Evolutionary conservation across 1,139 yeast species (phyloP).

Genomic region (Nakaseomyces uthaithaninus): DNA sequence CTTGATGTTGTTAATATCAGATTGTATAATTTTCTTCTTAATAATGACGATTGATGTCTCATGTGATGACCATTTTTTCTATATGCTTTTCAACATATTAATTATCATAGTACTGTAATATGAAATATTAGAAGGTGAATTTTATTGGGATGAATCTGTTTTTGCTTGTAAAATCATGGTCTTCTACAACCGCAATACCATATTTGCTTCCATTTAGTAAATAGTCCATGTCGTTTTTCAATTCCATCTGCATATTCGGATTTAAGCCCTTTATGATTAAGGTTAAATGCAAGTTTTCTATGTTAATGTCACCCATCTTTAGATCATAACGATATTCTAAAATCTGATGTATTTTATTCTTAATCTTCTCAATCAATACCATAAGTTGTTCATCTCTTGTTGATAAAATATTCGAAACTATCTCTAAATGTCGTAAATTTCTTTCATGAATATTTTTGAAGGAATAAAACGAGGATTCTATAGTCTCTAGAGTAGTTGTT

Average conservation of each 20-base stretch:
- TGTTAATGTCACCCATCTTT: slow-evolving; percentile 11
- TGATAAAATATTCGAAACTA: slow-evolving; percentile 6
- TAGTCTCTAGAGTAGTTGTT: slow-evolving; percentile 13
- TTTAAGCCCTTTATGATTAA: slow-evolving; percentile 8
- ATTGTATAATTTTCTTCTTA: too few relatives aligned
- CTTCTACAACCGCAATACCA: background rate
- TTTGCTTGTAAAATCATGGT: background rate
- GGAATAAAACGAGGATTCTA: slow-evolving; percentile 14
- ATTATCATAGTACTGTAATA: background rate
- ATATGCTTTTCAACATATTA: too few relatives aligned
- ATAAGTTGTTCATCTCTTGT: background rate
- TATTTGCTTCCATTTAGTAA: background rate
- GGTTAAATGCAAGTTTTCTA: slow-evolving; percentile 14
- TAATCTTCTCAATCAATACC: background rate
- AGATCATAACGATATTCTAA: slow-evolving; percentile 15
- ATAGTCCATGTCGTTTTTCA: background rate
- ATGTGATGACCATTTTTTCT: too few relatives aligned
- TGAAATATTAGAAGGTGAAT: background rate
- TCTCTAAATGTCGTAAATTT: slow-evolving; percentile 11
- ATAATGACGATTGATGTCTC: too few relatives aligned
- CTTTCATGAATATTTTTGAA: slow-evolving; percentile 9
- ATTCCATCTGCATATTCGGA: background rate
- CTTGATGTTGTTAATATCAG: too few relatives aligned
- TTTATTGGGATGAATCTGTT: background rate
- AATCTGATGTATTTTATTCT: slow-evolving; percentile 8